Conservation (phyloP, 441 rosid genomes). For the Breynia disticha region DNA sequence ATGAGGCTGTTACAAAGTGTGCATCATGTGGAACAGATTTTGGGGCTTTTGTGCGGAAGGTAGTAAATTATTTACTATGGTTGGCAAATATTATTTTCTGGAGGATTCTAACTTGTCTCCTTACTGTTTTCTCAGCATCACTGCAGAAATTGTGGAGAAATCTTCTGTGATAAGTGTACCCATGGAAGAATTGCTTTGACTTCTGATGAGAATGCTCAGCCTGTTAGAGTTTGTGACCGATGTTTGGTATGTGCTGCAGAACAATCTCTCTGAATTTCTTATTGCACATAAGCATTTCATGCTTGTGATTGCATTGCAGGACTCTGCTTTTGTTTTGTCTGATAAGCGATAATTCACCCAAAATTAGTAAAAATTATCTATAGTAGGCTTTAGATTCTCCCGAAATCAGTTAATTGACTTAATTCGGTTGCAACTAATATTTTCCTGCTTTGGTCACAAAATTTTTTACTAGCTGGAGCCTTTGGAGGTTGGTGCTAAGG, state of each 20-base stretch:
- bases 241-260: slow-evolving; percentile 52
- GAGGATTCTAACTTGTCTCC: slow-evolving; percentile 6
- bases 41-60: slow-evolving; percentile 80
- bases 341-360: neutral
- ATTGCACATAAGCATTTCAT: neutral
- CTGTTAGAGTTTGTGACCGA: slow-evolving; percentile 91
- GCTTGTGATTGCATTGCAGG: too few relatives aligned
- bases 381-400: neutral
- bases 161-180: slow-evolving; percentile 96
- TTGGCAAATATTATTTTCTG: slow-evolving; percentile 2
- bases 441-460: too few relatives aligned
- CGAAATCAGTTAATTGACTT: neutral
- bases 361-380: neutral
- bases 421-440: neutral
- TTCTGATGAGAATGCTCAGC: slow-evolving; percentile 88
- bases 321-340: too few relatives aligned
- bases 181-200: slow-evolving; percentile 91
- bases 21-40: slow-evolving; percentile 75
- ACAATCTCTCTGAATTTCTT: slow-evolving; percentile 5
- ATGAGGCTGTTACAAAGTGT: slow-evolving; percentile 86
- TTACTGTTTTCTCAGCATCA: slow-evolving; percentile 58
- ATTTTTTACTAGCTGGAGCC: too few relatives aligned
- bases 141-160: slow-evolving; percentile 97
- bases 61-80: slow-evolving; percentile 9
- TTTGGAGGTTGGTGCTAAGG: too few relatives aligned